phyloP scores from a whole-genome alignment of 441 rosid genomes.

The Mallotus repandus region DNA sequence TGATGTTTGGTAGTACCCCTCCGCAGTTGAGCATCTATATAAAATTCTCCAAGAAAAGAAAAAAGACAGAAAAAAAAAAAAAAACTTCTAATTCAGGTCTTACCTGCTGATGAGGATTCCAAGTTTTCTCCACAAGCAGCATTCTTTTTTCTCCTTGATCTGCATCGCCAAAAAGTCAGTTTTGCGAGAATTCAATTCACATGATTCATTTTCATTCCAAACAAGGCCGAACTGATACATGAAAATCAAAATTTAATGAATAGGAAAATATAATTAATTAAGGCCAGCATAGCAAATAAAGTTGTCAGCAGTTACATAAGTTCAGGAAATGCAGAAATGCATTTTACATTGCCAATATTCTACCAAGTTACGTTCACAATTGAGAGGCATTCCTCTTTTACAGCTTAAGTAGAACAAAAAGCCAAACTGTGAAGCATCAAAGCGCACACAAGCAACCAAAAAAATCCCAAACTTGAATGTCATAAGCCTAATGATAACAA shows the following conservation, averaged over 20 bases:
- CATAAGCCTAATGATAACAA: not conserved
- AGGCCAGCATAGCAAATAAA: too few species aligned
- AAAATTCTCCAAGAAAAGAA: too few species aligned
- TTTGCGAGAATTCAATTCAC: too few species aligned
- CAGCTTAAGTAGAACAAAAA: not conserved
- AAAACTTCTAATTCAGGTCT: not conserved
- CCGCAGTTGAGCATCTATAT: not conserved
- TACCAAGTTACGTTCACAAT: too few species aligned
- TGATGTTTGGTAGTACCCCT: not conserved
- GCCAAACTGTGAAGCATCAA: too few species aligned
- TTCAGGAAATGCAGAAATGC: too few species aligned
- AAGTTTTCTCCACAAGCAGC: conserved; percentile 69
- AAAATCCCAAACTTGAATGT: not conserved
- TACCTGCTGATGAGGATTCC: conserved; percentile 71
- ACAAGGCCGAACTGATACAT: too few species aligned
- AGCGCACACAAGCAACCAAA: not conserved
- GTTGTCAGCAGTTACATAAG: too few species aligned
- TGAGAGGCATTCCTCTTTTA: not conserved
- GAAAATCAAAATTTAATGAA: too few species aligned
- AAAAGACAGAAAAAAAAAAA: not conserved
- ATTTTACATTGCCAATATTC: not conserved
- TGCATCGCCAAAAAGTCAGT: conserved; percentile 28
- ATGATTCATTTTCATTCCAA: too few species aligned
- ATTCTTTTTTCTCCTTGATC: conserved; percentile 89
- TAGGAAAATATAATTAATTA: too few species aligned